Evolutionary conservation across 768 basidiomycete species (phyloP).

Genomic region (Pleurotus sapidus): DNA sequence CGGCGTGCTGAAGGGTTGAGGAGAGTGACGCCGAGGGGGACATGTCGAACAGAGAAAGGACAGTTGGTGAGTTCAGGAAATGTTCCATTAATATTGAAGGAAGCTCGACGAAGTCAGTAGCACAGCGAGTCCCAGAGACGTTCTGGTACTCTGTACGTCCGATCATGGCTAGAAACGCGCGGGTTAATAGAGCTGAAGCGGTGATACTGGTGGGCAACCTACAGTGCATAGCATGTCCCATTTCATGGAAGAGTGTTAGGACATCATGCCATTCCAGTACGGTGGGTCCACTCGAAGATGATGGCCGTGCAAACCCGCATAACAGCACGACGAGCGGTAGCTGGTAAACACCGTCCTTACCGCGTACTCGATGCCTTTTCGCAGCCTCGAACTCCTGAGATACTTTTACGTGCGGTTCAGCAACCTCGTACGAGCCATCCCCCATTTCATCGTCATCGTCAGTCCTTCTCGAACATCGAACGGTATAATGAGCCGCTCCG

Average conservation of each 20-base stretch:
- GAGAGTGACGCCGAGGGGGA: slow-evolving; percentile 34
- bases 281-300: slow-evolving; percentile 60
- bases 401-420: slow-evolving; percentile 36
- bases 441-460: slow-evolving; percentile 84
- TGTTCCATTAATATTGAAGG: slow-evolving; percentile 99
- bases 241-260: slow-evolving; percentile 94
- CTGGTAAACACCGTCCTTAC: slow-evolving; percentile 72
- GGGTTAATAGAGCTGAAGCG: neutral
- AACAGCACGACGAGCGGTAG: slow-evolving; percentile 89
- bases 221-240: slow-evolving; percentile 99
- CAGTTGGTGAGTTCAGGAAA: slow-evolving; percentile 81
- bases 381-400: slow-evolving; percentile 64
- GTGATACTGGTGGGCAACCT: slow-evolving; percentile 28
- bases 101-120: slow-evolving; percentile 97
- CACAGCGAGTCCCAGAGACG: slow-evolving; percentile 94
- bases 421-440: slow-evolving; percentile 47
- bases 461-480: slow-evolving; percentile 87
- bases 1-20: slow-evolving; percentile 36
- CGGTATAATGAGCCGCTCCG: slow-evolving; percentile 97
- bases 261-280: slow-evolving; percentile 91
- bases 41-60: slow-evolving; percentile 75
- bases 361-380: slow-evolving; percentile 56
- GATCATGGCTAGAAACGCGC: slow-evolving; percentile 76
- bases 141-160: slow-evolving; percentile 97
- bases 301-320: slow-evolving; percentile 78